Base-by-base conservation (phyloP, 2,329 filamentous ascomycete species). In the Fusarium sp. region DNA sequence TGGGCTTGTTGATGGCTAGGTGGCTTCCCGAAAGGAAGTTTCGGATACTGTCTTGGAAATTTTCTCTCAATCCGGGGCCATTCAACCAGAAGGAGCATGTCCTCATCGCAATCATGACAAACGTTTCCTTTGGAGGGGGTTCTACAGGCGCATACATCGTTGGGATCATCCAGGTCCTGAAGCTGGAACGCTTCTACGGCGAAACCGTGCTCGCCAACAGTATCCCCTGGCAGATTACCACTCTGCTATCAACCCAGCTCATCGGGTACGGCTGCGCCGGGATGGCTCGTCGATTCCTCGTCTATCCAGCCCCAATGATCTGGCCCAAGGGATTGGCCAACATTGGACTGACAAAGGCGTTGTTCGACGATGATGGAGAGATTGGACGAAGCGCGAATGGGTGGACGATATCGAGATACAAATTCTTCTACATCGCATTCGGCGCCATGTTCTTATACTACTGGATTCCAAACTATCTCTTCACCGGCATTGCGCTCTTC, bases 11-110 rank as follows among this genome's bases (percentile, higher is more conserved):
- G 0, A 80, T 83, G 82, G 82, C 73, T 50, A 74, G 64, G 29
- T 68, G 57, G 47, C 59, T 79, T 0, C 73, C 77, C 0, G 25
- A 14, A 7, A 68, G 42, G 6, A 59, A 20, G 7, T 71, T 77
- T 8, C 10, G 45, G 1, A 5, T 73, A 2, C 54, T 61, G 6
- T 31, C 27, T 1, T 69, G 70, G 18, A 71, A 79, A 6, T 82
- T 85, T 25, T 81, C 77, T 0, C 72, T 83, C 7, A 89, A 88
- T 64, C 86, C 87, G 0, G 86, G 87, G 0, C 84, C 84, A 0
- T 90, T 90, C 76, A 87, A 83, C 66, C 85, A 85, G 66, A 90
- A 90, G 72, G 88, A 90, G 73, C 87, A 90, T 73, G 84, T 88
- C 74, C 78, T 90, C 6, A 85, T 89, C 56, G 85, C 85, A n/a